Evolutionary conservation across 768 basidiomycete genomes (phyloP).

Genomic region (Tylopilus felleus): DNA sequence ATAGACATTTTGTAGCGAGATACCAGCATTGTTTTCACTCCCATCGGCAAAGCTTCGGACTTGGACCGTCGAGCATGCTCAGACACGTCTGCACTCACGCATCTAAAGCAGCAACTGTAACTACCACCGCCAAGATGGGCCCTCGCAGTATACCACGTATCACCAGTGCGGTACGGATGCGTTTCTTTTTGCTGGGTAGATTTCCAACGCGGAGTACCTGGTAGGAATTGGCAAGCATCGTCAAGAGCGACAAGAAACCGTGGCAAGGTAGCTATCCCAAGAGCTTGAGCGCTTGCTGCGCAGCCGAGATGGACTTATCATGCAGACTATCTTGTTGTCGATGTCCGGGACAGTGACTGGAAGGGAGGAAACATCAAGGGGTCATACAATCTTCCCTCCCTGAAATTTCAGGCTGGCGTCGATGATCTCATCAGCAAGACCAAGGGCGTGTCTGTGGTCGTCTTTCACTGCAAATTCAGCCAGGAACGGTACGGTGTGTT

Average conservation of each 20-base stretch:
- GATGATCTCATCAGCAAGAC: slow-evolving; percentile 57
- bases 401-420: slow-evolving; percentile 53
- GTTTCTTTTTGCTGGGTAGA: slow-evolving; percentile 1
- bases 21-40: slow-evolving; percentile 3
- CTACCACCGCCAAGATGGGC: slow-evolving; percentile 14
- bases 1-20: slow-evolving; percentile 7
- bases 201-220: slow-evolving; percentile 10
- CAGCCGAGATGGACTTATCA: not conserved
- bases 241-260: slow-evolving; percentile 60
- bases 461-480: slow-evolving; percentile 79
- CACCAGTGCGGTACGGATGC: slow-evolving; percentile 17
- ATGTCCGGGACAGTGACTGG: slow-evolving; percentile 84
- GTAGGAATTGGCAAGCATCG: slow-evolving; percentile 67
- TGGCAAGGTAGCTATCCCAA: slow-evolving; percentile 34
- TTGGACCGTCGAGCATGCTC: slow-evolving; percentile 2
- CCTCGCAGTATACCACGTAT: slow-evolving; percentile 18
- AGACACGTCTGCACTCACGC: slow-evolving; percentile 3
- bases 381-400: slow-evolving; percentile 59
- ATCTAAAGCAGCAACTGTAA: slow-evolving; percentile 1
- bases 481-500: slow-evolving; percentile 59
- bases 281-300: not conserved
- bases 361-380: slow-evolving; percentile 75
- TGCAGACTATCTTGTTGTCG: slow-evolving; percentile 69
- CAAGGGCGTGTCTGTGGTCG: slow-evolving; percentile 56
- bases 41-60: not conserved